Evolutionary conservation across 2,329 filamentous ascomycete species (phyloP).

Genomic region (Arachnomyces sp.): DNA sequence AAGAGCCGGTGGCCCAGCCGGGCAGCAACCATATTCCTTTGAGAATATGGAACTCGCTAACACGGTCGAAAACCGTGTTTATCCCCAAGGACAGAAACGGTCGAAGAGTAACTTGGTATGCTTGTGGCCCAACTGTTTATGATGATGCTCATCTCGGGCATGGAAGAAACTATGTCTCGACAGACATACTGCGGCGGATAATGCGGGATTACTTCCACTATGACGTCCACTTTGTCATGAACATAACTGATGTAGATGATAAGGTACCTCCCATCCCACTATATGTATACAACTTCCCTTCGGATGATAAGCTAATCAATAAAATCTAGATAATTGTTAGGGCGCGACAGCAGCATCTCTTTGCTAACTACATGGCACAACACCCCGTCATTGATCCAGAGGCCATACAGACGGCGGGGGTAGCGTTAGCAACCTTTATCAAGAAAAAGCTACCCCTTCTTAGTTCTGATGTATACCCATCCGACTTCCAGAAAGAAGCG

Average conservation of each 20-base stretch:
- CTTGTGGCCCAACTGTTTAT: constrained; percentile 79
- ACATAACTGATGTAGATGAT: constrained; percentile 79
- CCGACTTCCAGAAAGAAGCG: constrained; percentile 41
- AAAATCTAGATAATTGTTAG: constrained; percentile 51
- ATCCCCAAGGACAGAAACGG: constrained; percentile 61
- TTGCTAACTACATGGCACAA: constrained; percentile 57
- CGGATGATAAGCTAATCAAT: constrained; percentile 5
- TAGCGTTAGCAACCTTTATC: constrained; percentile 50
- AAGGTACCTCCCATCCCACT: constrained; percentile 42
- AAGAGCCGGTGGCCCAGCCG: constrained; percentile 27
- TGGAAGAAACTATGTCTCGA: constrained; percentile 83
- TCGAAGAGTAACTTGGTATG: constrained; percentile 73
- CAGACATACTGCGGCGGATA: constrained; percentile 79
- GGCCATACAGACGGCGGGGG: constrained; percentile 42
- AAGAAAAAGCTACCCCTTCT: constrained; percentile 57
- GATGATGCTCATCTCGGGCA: constrained; percentile 77
- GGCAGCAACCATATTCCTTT: constrained; percentile 46
- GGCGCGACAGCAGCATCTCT: constrained; percentile 69
- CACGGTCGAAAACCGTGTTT: constrained; percentile 66
- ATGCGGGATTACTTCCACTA: constrained; percentile 76
- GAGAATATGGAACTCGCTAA: constrained; percentile 74
- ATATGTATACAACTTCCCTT: background rate
- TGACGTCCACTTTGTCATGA: constrained; percentile 82
- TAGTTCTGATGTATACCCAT: constrained; percentile 35
- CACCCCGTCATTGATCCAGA: constrained; percentile 39